phyloP scores from a whole-genome alignment of 2,329 filamentous ascomycete species.

The Cercospora berteroae region DNA sequence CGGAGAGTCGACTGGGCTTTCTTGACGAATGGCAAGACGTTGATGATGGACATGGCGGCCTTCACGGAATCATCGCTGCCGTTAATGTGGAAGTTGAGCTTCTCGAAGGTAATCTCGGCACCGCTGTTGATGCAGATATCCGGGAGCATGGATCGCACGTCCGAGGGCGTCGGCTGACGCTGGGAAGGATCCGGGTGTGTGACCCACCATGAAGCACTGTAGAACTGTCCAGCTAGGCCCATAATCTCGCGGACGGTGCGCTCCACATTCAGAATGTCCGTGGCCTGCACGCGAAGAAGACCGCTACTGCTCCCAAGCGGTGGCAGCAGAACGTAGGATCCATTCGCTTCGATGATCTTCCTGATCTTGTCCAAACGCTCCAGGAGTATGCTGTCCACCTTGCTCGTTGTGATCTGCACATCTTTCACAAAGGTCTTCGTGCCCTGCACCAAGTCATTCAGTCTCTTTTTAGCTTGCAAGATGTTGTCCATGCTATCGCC shows the following conservation, averaged over 20 bases:
- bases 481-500: constrained; percentile 84
- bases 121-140: constrained; percentile 97
- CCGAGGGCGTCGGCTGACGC: constrained; percentile 60
- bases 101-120: constrained; percentile 91
- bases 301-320: constrained; percentile 80
- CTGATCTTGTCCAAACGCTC: constrained; percentile 92
- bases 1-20: constrained; percentile 88
- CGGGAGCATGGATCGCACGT: constrained; percentile 85
- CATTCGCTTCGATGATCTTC: constrained; percentile 96
- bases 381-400: constrained; percentile 91
- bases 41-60: constrained; percentile 88
- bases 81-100: constrained; percentile 87
- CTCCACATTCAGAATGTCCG: constrained; percentile 90
- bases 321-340: constrained; percentile 90
- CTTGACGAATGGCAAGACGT: constrained; percentile 83
- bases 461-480: constrained; percentile 81
- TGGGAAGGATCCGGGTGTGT: constrained; percentile 69
- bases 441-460: constrained; percentile 78
- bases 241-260: constrained; percentile 94
- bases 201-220: constrained; percentile 94
- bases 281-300: constrained; percentile 84
- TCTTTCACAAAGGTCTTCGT: constrained; percentile 82
- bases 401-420: constrained; percentile 81
- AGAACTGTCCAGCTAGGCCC: constrained; percentile 94
- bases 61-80: constrained; percentile 97